Evolutionary conservation across 2,329 filamentous ascomycete species (phyloP).

Genomic region (Claviceps lovelessii): DNA sequence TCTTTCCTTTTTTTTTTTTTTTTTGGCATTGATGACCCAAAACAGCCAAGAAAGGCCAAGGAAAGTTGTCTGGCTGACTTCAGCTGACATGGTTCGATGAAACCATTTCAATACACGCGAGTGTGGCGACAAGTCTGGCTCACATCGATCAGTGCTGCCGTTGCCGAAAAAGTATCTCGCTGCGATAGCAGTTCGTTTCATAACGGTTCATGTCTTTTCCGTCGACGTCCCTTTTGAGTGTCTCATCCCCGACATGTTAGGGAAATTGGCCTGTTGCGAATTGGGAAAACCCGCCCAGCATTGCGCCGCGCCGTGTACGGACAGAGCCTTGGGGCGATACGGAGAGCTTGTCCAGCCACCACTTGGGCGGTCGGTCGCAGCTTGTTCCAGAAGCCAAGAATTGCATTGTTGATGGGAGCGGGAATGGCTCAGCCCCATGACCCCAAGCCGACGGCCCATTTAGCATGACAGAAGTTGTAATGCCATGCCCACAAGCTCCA

Average conservation of each 20-base stretch:
- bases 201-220: background rate
- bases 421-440: background rate
- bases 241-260: background rate
- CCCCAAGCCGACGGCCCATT: background rate
- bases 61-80: background rate
- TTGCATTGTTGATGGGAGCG: background rate
- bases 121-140: background rate
- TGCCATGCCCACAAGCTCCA: background rate
- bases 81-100: background rate
- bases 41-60: background rate
- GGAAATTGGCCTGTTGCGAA: background rate
- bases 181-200: background rate
- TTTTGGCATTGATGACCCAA: background rate
- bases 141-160: background rate
- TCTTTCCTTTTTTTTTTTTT: no score
- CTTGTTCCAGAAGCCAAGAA: conserved; percentile 2
- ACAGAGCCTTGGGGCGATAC: background rate
- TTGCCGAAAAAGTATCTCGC: background rate
- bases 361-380: background rate
- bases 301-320: background rate
- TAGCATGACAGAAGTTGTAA: background rate
- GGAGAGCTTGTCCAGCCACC: background rate
- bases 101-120: background rate
- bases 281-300: background rate
- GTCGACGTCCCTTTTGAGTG: background rate